Conservation (phyloP, 495 filamentous ascomycete species). For the Trichocladium uniseriatum region DNA sequence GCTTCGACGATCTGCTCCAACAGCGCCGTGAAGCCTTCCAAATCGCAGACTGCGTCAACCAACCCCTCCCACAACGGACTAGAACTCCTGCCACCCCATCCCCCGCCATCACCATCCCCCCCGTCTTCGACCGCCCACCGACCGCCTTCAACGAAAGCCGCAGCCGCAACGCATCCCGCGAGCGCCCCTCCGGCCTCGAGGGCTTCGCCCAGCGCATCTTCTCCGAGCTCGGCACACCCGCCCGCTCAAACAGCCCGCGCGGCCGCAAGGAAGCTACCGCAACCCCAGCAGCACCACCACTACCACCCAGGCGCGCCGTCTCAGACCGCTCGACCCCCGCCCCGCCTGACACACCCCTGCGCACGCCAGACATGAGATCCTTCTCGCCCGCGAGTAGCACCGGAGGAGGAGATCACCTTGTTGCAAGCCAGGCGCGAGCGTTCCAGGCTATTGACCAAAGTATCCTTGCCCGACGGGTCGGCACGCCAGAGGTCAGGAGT, state of each 20-base stretch:
- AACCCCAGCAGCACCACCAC: not conserved
- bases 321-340: slow-evolving; percentile 26
- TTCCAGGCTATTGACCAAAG: slow-evolving; percentile 47
- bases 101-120: not conserved
- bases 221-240: slow-evolving; percentile 43
- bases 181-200: slow-evolving; percentile 41
- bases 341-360: slow-evolving; percentile 24
- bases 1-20: slow-evolving; percentile 67
- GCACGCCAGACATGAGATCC: no score
- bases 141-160: slow-evolving; percentile 26
- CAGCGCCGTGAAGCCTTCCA: slow-evolving; percentile 62
- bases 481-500: slow-evolving; percentile 22
- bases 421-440: slow-evolving; percentile 38
- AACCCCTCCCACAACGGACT: slow-evolving; percentile 18
- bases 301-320: not conserved
- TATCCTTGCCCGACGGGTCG: slow-evolving; percentile 40
- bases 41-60: slow-evolving; percentile 37
- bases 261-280: slow-evolving; percentile 36
- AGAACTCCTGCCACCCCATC: slow-evolving; percentile 14
- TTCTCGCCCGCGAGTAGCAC: slow-evolving; percentile 25
- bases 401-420: not conserved
- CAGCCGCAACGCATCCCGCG: slow-evolving; percentile 32
- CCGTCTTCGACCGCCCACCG: slow-evolving; percentile 3
- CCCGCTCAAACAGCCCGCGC: slow-evolving; percentile 40
- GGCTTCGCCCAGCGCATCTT: slow-evolving; percentile 48